Base-by-base conservation (phyloP, 805 yeast species). In the Candida maris region DNA sequence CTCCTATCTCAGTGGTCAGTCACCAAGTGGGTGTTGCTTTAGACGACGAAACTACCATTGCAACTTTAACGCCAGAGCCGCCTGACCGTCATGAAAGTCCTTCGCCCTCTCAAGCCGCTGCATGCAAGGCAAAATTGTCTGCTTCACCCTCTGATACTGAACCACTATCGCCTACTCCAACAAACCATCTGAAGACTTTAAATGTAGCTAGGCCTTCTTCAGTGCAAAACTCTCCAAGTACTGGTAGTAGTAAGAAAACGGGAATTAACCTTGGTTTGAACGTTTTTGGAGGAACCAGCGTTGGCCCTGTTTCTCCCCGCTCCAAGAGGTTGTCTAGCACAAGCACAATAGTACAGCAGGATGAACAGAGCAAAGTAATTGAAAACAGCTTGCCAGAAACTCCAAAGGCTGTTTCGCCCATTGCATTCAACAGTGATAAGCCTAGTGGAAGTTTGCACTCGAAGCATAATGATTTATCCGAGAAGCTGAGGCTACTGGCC, bases 401-500 rank as follows among this genome's bases (percentile, higher is more conserved):
- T 13, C 36, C 46, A 13, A 16, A 30, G 5, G 3, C 39, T 12
- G 32, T 15, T 4, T 13, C 21, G 30, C 28, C 31, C 8, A 16
- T 17, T 6, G 21, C 19, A 16, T 18, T 13, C 8, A 16, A 28
- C 10, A 10, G 8, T 17, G 21, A 28, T 9, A 7, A 13, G 21
- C 10, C 31, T 8, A 18, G 6, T 16, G 19, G 6, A 12, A 18
- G 21, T 17, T 7, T n/a, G 7, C 21, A 15, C 32, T 25, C n/a
- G 19, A 26, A 19, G 3, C 24, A 37, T 7, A 38, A 46, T 13
- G 77, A 69, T 27, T 62, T 80, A 5, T 77, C 75, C 39, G 75
- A 71, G 4, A 73, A 79, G 32, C 58, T 82, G 32, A 68, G 85
- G 42, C 61, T 70, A 6, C 59, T 83, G 30, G 91, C 91, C 0